Evolutionary conservation across 768 basidiomycete species (phyloP).

Genomic region (Clavulina sp.): DNA sequence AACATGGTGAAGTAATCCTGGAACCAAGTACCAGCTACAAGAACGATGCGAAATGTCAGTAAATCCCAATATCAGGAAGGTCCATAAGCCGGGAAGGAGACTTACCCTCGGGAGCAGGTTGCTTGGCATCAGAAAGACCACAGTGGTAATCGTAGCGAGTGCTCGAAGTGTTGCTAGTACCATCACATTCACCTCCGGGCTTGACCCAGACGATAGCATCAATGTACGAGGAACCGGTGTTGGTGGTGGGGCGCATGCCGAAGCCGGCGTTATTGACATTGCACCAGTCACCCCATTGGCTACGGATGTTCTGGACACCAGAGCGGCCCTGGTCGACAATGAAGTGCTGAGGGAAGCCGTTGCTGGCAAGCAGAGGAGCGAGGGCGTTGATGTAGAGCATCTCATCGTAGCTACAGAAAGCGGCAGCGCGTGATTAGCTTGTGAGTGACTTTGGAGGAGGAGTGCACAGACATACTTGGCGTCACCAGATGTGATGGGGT

Average conservation of each 20-base stretch:
- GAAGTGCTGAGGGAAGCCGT: constrained; percentile 22
- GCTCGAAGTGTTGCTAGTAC: constrained; percentile 38
- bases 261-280: constrained; percentile 13
- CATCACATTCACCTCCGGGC: constrained; percentile 51
- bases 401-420: constrained; percentile 23
- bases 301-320: constrained; percentile 16
- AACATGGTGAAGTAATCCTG: constrained; percentile 46
- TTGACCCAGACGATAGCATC: constrained; percentile 18
- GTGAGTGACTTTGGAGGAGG: constrained; percentile 15
- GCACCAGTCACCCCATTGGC: constrained; percentile 17
- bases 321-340: constrained; percentile 23
- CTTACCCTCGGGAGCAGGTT: constrained; percentile 34
- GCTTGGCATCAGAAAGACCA: constrained; percentile 30
- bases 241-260: constrained; percentile 12
- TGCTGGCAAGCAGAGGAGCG: constrained; percentile 18
- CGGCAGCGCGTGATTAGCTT: too few relatives aligned
- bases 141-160: constrained; percentile 35
- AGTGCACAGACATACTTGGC: constrained; percentile 22
- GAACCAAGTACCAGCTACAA: constrained; percentile 42
- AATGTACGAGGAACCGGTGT: constrained; percentile 3
- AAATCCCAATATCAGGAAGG: neutral
- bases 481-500: constrained; percentile 43
- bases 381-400: constrained; percentile 19
- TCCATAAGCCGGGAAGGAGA: neutral
- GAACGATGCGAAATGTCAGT: neutral